phyloP scores from a whole-genome alignment of 441 rosid species.

The Populus hybrid region DNA sequence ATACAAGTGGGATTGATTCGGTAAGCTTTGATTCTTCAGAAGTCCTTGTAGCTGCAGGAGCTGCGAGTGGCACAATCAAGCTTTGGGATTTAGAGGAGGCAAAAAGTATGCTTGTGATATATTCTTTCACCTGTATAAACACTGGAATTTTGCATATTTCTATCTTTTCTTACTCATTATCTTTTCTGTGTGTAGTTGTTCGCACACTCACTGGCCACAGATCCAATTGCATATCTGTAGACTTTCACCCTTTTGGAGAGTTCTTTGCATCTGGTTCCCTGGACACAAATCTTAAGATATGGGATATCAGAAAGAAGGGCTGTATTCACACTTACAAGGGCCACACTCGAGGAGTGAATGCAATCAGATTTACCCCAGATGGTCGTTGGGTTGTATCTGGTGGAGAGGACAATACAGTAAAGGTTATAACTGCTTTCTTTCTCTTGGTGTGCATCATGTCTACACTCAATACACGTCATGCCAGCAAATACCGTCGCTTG shows the following conservation, averaged over 20 bases:
- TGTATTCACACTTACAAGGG: constrained; percentile 99
- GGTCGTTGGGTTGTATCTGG: too few species aligned
- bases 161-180: constrained; percentile 3
- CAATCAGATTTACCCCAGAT: constrained; percentile 95
- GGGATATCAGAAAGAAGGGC: constrained; percentile 99
- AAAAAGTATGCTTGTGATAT: constrained; percentile 58
- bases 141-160: neutral
- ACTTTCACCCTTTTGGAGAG: constrained; percentile 98
- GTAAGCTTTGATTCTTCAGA: constrained; percentile 95
- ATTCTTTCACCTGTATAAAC: neutral
- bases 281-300: constrained; percentile 97
- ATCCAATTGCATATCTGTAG: constrained; percentile 94
- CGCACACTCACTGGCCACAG: constrained; percentile 94
- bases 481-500: neutral
- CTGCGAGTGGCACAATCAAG: constrained; percentile 97
- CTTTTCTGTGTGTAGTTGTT: constrained; percentile 55
- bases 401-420: too few species aligned
- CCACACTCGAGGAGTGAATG: constrained; percentile 94
- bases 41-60: constrained; percentile 92
- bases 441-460: neutral
- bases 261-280: constrained; percentile 97
- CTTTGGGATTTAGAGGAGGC: constrained; percentile 99
- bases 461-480: neutral
- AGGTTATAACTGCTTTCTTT: too few species aligned
- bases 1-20: constrained; percentile 93